Base-by-base conservation (phyloP, 2,329 filamentous ascomycete species). In the Trichoderma atroviride region DNA sequence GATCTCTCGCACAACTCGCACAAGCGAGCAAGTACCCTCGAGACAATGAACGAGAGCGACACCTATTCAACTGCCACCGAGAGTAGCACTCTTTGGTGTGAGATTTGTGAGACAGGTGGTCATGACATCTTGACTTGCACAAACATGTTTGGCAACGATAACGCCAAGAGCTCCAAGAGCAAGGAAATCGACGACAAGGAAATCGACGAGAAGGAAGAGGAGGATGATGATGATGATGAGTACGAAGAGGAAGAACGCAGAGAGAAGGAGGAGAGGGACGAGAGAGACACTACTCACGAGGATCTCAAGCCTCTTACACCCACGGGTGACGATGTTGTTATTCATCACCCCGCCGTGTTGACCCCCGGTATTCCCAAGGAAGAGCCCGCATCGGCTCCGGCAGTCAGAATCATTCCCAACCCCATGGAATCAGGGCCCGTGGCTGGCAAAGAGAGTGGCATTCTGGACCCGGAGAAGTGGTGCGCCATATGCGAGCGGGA, bases 401-500 rank as follows among this genome's bases (percentile, higher is more conserved):
- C 86, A 13, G 79, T 84, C 71, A 82, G 81, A 72, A 83, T 85
- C 62, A 79, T 88, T 62, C 87, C 88, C 4, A 90, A 89, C 75
- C 86, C 85, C 9, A 87, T 88, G 83, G 89, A 89, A 65, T 85
- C 84, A 65, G 89, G 88, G 2, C 90, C 92, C 2, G 86, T 93
- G 29, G 91, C 92, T 5, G 92, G 92, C 64, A 95, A 93, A 82
- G 88, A 91, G 73, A 93, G 89, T 68, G 91, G 92, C 1, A 83
- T 92, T 58, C 85, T 95, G 73, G 93, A 98, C 75, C 88, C 90
- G 67, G 88, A 91, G 71, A 97, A 97, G 82, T 99, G 96, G 96
- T 99, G 96, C 80, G 96, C 96, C 19, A 85, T 98, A 56, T 99
- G 96, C 78, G 96, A 99, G 83, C 89, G 93, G 71, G 96, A 99